phyloP scores from a whole-genome alignment of 106 monocot species.

The Alisma plantagoaquatica region DNA sequence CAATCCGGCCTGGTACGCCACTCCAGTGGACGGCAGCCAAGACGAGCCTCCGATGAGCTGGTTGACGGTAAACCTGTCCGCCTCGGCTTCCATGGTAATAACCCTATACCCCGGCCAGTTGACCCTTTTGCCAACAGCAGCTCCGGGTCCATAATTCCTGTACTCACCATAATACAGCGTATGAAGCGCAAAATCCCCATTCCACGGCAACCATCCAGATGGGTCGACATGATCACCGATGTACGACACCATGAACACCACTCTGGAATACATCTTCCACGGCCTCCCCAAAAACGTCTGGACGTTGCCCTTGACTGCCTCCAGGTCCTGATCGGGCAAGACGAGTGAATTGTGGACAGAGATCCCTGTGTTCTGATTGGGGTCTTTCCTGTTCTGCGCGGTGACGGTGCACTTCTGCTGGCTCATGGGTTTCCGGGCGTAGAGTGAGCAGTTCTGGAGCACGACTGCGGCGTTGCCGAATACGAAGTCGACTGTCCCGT shows the following conservation, averaged over 20 bases:
- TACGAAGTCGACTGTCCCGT: slow-evolving; percentile 87
- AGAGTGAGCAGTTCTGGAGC: slow-evolving; percentile 67
- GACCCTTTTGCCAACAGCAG: slow-evolving; percentile 10
- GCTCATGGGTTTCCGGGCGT: slow-evolving; percentile 50
- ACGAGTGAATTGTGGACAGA: slow-evolving; percentile 69
- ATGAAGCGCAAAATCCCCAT: slow-evolving; percentile 5
- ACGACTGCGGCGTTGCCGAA: slow-evolving; percentile 91
- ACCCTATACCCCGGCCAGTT: slow-evolving; percentile 7
- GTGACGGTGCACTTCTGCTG: slow-evolving; percentile 70
- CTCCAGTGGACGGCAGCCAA: slow-evolving; percentile 17
- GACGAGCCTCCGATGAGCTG: slow-evolving; percentile 9
- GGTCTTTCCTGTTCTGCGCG: slow-evolving; percentile 76
- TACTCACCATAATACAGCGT: slow-evolving; percentile 15
- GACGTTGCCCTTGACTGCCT: slow-evolving; percentile 10
- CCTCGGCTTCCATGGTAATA: slow-evolving; percentile 4
- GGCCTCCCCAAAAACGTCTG: slow-evolving; percentile 72
- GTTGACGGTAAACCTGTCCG: slow-evolving; percentile 6
- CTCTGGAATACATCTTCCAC: too few species aligned
- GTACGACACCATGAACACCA: too few species aligned
- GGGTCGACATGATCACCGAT: slow-evolving; percentile 4
- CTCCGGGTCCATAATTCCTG: slow-evolving; percentile 13
- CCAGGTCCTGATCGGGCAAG: slow-evolving; percentile 46
- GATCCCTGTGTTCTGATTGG: slow-evolving; percentile 97
- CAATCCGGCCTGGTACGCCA: slow-evolving; percentile 9
- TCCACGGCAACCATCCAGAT: slow-evolving; percentile 13